A percentile compares a stretch with the other conserved stretches of the same genome.
phyloP scores from a whole-genome alignment of 202 grass and related monocot species.

The Panicum hallii region DNA sequence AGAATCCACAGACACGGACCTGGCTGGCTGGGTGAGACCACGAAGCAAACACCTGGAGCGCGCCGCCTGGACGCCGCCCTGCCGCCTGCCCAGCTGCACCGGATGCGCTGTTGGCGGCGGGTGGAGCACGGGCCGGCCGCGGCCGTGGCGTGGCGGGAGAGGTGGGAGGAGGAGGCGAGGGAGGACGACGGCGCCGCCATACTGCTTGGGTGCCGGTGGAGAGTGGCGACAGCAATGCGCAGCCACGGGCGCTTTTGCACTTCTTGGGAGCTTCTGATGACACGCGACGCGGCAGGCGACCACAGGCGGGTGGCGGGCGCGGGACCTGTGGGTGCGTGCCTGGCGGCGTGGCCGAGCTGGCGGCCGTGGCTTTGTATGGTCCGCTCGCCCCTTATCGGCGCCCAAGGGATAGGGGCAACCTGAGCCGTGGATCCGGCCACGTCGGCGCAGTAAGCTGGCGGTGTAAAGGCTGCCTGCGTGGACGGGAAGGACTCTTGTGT shows the following conservation, averaged over 20 bases:
- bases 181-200: constrained; percentile 53
- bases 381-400: constrained; percentile 42
- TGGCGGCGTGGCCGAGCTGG: constrained; percentile 2
- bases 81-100: constrained; percentile 11
- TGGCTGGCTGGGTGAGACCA: constrained; percentile 64
- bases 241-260: background rate
- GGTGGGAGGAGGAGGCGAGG: constrained; percentile 37
- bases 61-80: constrained; percentile 35
- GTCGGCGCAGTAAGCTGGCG: constrained; percentile 7
- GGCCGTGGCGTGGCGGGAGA: constrained; percentile 16
- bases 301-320: background rate
- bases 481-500: too few relatives aligned
- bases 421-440: constrained; percentile 36
- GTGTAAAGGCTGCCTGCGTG: background rate
- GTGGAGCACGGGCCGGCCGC: background rate
- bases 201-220: background rate
- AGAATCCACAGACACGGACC: constrained; percentile 38
- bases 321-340: background rate
- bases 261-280: constrained; percentile 6
- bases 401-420: constrained; percentile 7
- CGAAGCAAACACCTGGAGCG: constrained; percentile 56
- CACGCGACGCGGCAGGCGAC: constrained; percentile 7
- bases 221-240: constrained; percentile 10
- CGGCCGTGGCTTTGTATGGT: constrained; percentile 49
- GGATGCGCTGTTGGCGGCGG: background rate